Conservation (phyloP, 2,329 filamentous ascomycete species). For the Aureobasidium sp. region DNA sequence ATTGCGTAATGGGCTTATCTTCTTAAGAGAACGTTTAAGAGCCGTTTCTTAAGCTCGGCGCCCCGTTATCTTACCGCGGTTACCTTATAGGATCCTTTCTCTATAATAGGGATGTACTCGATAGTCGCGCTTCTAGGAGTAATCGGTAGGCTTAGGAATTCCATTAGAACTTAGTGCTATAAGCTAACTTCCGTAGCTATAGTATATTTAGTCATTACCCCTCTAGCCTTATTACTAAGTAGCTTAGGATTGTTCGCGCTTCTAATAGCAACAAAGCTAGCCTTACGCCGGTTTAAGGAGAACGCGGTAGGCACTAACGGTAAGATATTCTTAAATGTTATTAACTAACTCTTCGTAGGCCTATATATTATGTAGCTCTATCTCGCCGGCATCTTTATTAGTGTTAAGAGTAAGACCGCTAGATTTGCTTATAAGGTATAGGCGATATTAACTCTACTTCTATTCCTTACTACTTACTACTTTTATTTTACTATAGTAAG, state of each 20-base stretch:
- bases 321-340: background rate
- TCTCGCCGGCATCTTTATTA: background rate
- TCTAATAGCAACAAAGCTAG: background rate
- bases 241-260: background rate
- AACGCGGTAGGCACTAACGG: background rate
- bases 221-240: background rate
- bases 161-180: background rate
- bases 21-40: background rate
- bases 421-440: background rate
- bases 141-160: background rate
- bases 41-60: background rate
- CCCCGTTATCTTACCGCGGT: background rate
- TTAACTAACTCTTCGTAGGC: background rate
- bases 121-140: background rate
- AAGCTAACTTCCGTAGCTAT: background rate
- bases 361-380: background rate
- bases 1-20: background rate
- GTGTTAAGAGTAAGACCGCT: background rate
- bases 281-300: background rate
- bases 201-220: background rate
- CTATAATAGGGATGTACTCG: background rate
- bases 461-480: background rate
- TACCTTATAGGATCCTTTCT: background rate
- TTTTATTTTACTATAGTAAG: background rate
- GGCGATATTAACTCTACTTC: background rate